Conservation (phyloP, 2,329 filamentous ascomycete genomes). For the Pseudogymnoascus sp. region DNA sequence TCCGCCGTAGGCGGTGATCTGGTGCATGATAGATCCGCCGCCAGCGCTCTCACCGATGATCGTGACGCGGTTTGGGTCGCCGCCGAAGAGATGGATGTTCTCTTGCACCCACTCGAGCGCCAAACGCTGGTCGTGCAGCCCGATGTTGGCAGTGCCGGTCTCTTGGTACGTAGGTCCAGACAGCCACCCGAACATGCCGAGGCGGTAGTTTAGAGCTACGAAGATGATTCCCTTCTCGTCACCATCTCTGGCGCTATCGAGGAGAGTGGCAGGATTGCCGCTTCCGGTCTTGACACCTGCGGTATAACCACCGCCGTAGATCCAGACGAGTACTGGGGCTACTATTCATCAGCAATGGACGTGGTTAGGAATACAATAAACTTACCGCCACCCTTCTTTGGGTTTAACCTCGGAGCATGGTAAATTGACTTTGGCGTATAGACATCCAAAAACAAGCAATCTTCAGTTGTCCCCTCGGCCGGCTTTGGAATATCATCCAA, state of each 20-base stretch:
- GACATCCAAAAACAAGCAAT: slow-evolving; percentile 42
- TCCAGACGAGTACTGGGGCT: slow-evolving; percentile 40
- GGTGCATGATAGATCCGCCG: slow-evolving; percentile 41
- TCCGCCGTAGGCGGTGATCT: slow-evolving; percentile 39
- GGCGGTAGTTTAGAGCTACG: slow-evolving; percentile 30
- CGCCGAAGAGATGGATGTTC: slow-evolving; percentile 47
- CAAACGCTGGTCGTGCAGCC: slow-evolving; percentile 44
- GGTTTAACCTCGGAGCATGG: slow-evolving; percentile 11
- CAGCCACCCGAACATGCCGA: slow-evolving; percentile 28
- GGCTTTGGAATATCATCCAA: slow-evolving; percentile 10
- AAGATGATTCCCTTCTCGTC: slow-evolving; percentile 31
- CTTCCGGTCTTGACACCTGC: slow-evolving; percentile 32
- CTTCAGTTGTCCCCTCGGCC: slow-evolving; percentile 28
- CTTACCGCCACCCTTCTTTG: slow-evolving; percentile 12
- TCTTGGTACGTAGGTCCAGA: slow-evolving; percentile 35
- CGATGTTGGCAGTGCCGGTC: slow-evolving; percentile 41
- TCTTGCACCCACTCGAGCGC: slow-evolving; percentile 50
- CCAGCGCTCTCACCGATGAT: slow-evolving; percentile 44
- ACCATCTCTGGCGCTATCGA: slow-evolving; percentile 25
- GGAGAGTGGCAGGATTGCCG: slow-evolving; percentile 32
- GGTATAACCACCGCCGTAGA: slow-evolving; percentile 43
- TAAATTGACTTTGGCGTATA: slow-evolving; percentile 35
- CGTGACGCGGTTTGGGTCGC: slow-evolving; percentile 41
- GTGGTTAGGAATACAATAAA: slow-evolving; percentile 8
- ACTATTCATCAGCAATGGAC: slow-evolving; percentile 17